Conservation (phyloP, 2,329 filamentous ascomycete genomes). For the Plectosphaerella plurivora region DNA sequence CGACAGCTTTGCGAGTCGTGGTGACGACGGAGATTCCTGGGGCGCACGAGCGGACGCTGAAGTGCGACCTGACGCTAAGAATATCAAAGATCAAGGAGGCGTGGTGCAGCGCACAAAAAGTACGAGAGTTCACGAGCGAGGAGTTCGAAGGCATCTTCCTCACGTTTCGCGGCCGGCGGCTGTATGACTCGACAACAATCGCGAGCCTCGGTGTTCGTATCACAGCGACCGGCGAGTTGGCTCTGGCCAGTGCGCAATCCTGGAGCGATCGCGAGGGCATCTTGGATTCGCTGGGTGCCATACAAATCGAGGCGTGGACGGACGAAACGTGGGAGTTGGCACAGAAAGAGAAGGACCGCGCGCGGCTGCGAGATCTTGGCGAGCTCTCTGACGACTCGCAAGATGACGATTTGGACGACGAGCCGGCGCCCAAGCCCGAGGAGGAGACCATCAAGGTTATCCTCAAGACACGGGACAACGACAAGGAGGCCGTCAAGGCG, state of each 20-base stretch:
- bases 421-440: conserved; percentile 17
- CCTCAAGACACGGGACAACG: conserved; percentile 47
- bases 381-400: conserved; percentile 29
- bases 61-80: conserved; percentile 60
- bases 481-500: conserved; percentile 44
- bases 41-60: conserved; percentile 53
- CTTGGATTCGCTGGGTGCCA: no score
- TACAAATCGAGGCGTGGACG: conserved; percentile 62
- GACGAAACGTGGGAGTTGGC: conserved; percentile 51
- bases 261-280: no score
- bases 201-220: conserved; percentile 58
- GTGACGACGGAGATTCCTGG: conserved; percentile 61
- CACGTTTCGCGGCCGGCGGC: conserved; percentile 68
- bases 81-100: conserved; percentile 54
- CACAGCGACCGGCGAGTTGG: conserved; percentile 13
- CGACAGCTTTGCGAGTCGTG: conserved; percentile 23
- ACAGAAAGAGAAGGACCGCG: conserved; percentile 43
- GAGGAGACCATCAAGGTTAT: conserved; percentile 43
- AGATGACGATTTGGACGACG: conserved; percentile 16
- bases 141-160: conserved; percentile 60
- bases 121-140: conserved; percentile 24
- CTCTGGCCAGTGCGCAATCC: no score
- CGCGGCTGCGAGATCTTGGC: conserved; percentile 36
- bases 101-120: conserved; percentile 63
- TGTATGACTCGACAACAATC: conserved; percentile 75